Percentiles rank a stretch among this genome's conserved stretches.
Evolutionary conservation across 768 basidiomycete species (phyloP).

Genomic region (Agaricus subrufescens): DNA sequence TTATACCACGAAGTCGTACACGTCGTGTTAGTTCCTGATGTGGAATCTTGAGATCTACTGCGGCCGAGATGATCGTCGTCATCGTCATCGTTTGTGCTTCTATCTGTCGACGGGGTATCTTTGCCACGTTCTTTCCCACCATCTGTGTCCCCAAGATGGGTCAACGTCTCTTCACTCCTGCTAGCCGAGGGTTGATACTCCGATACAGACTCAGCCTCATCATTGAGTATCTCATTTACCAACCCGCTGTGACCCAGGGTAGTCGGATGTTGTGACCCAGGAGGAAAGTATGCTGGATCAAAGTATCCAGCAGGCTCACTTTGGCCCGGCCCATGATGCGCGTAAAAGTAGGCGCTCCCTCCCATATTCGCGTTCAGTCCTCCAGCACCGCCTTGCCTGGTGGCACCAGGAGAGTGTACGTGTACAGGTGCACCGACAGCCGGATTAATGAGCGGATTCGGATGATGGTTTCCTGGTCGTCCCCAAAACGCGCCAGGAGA

Average conservation of each 20-base stretch:
- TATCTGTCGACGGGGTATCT: slow-evolving; percentile 1
- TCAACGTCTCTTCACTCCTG: neutral
- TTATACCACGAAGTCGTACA: slow-evolving; percentile 9
- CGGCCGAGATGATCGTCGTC: slow-evolving; percentile 3
- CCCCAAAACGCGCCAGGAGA: slow-evolving; percentile 76
- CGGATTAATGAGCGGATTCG: slow-evolving; percentile 39
- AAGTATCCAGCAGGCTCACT: slow-evolving; percentile 39
- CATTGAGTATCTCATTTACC: slow-evolving; percentile 33
- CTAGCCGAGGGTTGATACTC: neutral
- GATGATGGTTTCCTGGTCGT: slow-evolving; percentile 36
- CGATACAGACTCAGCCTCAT: neutral
- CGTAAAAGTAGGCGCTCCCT: slow-evolving; percentile 19
- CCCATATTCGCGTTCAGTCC: neutral
- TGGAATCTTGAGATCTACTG: slow-evolving; percentile 9
- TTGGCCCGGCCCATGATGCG: slow-evolving; percentile 20
- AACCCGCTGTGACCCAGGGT: slow-evolving; percentile 19
- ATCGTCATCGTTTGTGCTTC: neutral
- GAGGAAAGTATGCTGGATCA: slow-evolving; percentile 37
- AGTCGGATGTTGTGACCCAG: slow-evolving; percentile 12
- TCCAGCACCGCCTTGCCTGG: neutral
- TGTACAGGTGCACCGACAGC: slow-evolving; percentile 44
- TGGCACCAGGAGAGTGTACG: slow-evolving; percentile 17
- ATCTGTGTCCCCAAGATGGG: neutral
- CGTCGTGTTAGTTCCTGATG: slow-evolving; percentile 7
- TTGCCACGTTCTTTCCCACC: neutral